Conservation (phyloP, 495 filamentous ascomycete species). For the Talaromyces ruber region DNA sequence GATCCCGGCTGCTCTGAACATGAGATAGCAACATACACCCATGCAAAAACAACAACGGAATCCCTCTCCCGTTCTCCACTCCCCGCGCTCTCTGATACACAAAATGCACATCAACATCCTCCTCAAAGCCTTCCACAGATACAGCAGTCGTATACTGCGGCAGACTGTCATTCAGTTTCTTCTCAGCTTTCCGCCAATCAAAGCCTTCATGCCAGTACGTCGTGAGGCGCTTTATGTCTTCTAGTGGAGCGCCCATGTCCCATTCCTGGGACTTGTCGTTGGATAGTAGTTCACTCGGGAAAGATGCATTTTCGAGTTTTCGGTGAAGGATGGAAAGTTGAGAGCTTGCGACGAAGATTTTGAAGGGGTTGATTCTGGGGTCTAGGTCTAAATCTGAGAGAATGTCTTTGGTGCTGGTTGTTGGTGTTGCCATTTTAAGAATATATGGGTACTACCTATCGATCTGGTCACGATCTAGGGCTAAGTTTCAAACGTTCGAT, state of each 20-base stretch:
- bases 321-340: conserved; percentile 27
- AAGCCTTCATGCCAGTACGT: conserved; percentile 37
- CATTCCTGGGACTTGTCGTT: conserved; percentile 18
- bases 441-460: neutral
- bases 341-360: conserved; percentile 33
- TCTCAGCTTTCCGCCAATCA: conserved; percentile 39
- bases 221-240: conserved; percentile 36
- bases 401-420: neutral
- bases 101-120: conserved; percentile 34
- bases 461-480: neutral
- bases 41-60: conserved; percentile 56
- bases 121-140: conserved; percentile 24
- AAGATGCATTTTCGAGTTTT: conserved; percentile 31
- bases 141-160: conserved; percentile 25
- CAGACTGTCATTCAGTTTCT: conserved; percentile 30
- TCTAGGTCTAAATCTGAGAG: neutral
- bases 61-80: conserved; percentile 17
- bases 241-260: conserved; percentile 40
- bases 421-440: neutral
- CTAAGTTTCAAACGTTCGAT: neutral
- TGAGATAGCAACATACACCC: conserved; percentile 32
- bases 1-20: neutral
- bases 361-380: conserved; percentile 22
- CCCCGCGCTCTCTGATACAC: conserved; percentile 46
- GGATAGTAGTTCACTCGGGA: conserved; percentile 35